phyloP scores from a whole-genome alignment of 495 filamentous ascomycete species.

The Hypoxylon crocopeplum region DNA sequence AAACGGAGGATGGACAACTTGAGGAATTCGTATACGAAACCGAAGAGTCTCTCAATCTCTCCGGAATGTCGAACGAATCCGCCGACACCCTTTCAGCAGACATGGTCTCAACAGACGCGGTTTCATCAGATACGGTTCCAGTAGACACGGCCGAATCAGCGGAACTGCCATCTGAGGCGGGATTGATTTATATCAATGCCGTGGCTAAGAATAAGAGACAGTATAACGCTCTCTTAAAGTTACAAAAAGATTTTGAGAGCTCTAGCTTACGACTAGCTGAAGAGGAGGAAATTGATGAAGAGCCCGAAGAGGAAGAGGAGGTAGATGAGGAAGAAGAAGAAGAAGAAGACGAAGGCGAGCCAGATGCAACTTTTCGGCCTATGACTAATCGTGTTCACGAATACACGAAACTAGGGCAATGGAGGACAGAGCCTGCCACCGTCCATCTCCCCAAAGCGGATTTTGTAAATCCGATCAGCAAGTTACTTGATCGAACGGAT shows the following conservation, averaged over 20 bases:
- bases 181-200: conserved; percentile 47
- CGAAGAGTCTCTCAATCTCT: conserved; percentile 22
- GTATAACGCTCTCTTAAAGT: conserved; percentile 53
- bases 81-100: background rate
- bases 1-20: conserved; percentile 64
- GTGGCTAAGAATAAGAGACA: conserved; percentile 58
- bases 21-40: conserved; percentile 64
- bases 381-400: conserved; percentile 63
- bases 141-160: no score
- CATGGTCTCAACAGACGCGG: no score
- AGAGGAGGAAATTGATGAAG: conserved; percentile 53
- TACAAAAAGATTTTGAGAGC: conserved; percentile 61
- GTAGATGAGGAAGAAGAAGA: conserved; percentile 48
- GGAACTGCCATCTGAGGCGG: conserved; percentile 40
- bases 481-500: conserved; percentile 68
- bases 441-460: conserved; percentile 69
- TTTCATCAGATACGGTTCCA: no score
- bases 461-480: conserved; percentile 70
- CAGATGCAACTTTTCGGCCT: conserved; percentile 37
- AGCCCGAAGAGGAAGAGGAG: conserved; percentile 44
- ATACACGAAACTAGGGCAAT: conserved; percentile 68
- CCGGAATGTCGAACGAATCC: conserved; percentile 15
- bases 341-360: conserved; percentile 46
- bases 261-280: conserved; percentile 54
- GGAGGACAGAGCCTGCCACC: conserved; percentile 71